A percentile compares a stretch with the other conserved stretches of the same genome.
These are phyloP conservation scores for Rhizoclosmatium sp. DNA, from an alignment of 192 early-diverging fungal genomes.

Conservation along the genomic window DNA sequence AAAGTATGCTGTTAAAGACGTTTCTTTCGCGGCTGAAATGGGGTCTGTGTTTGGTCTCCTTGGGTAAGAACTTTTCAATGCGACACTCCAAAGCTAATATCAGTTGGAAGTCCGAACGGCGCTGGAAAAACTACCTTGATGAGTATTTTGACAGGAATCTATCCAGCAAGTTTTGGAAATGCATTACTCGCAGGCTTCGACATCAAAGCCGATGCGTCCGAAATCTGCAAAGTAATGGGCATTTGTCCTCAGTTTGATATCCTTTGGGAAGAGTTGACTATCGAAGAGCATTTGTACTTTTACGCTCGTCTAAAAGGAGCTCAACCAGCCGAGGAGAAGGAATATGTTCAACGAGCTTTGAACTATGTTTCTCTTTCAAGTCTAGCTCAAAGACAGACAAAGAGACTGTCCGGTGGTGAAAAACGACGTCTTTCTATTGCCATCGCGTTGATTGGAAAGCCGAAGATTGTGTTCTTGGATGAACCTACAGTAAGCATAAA, in stretches of 20 bases:
- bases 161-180: conserved; percentile 63
- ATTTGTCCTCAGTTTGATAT: conserved; percentile 82
- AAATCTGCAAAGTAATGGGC: conserved; percentile 75
- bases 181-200: conserved; percentile 71
- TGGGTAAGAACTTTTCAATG: conserved; percentile 1
- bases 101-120: not conserved
- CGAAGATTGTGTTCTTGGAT: conserved; percentile 79
- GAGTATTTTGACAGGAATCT: conserved; percentile 76
- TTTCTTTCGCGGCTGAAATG: conserved; percentile 69
- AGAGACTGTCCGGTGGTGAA: conserved; percentile 78
- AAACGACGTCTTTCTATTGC: conserved; percentile 69
- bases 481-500: conserved; percentile 67
- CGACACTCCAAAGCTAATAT: not conserved
- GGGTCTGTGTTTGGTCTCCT: conserved; percentile 69
- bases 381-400: conserved; percentile 63
- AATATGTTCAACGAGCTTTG: conserved; percentile 56
- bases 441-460: conserved; percentile 60
- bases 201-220: conserved; percentile 55
- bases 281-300: conserved; percentile 75
- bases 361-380: conserved; percentile 64
- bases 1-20: conserved; percentile 73
- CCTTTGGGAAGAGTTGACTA: conserved; percentile 81
- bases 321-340: conserved; percentile 53
- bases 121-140: conserved; percentile 81
- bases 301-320: conserved; percentile 81